These are phyloP conservation scores for Fusarium solani-melongenae DNA, from an alignment of 2,329 filamentous ascomycete genomes.

Conservation along the genomic window DNA sequence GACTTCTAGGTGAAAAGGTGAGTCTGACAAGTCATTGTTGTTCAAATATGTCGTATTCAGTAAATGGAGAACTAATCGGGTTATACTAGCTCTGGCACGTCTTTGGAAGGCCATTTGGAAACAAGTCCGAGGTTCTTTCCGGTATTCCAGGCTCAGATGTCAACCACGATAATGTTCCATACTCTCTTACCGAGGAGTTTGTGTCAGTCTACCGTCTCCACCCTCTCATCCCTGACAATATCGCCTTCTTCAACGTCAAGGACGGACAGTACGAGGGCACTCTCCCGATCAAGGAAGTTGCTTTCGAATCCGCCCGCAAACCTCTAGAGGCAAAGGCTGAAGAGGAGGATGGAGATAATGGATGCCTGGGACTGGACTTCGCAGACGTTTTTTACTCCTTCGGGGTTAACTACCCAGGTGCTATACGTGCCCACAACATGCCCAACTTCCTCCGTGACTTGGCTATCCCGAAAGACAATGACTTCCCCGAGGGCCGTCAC, in stretches of 20 bases:
- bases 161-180: slow-evolving; percentile 11
- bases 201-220: slow-evolving; percentile 26
- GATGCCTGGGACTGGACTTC: background rate
- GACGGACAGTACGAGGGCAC: slow-evolving; percentile 7
- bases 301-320: slow-evolving; percentile 17
- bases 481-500: slow-evolving; percentile 16
- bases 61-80: background rate
- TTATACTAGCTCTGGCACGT: slow-evolving; percentile 1
- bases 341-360: background rate
- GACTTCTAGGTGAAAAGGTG: slow-evolving; percentile 19
- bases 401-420: slow-evolving; percentile 15
- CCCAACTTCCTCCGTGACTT: slow-evolving; percentile 19
- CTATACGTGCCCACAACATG: slow-evolving; percentile 26
- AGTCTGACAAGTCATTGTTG: background rate
- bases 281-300: slow-evolving; percentile 11
- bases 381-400: slow-evolving; percentile 27
- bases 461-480: slow-evolving; percentile 1
- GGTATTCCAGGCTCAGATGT: slow-evolving; percentile 24
- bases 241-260: slow-evolving; percentile 21
- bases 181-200: slow-evolving; percentile 21
- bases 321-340: background rate
- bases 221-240: slow-evolving; percentile 16
- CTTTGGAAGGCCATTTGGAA: slow-evolving; percentile 13
- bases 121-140: slow-evolving; percentile 24
- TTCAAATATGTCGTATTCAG: background rate